A percentile compares a stretch with the other conserved stretches of the same genome.
Conservation (phyloP, 108 stramenopile species). For the Nannochloropsis gaditana region DNA sequence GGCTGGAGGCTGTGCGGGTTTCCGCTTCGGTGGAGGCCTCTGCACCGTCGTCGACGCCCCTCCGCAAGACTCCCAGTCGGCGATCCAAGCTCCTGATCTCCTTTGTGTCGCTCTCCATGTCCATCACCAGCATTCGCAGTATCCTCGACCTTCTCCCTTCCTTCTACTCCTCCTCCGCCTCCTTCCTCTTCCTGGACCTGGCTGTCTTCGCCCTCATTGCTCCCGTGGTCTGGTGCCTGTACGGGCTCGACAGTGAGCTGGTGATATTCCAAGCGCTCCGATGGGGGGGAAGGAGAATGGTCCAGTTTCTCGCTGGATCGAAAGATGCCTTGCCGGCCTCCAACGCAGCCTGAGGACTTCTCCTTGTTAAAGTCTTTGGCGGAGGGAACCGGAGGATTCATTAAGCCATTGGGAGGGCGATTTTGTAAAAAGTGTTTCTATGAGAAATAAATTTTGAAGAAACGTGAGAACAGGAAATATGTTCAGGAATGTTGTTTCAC, state of each 20-base stretch:
- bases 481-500: too few species aligned
- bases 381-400: too few species aligned
- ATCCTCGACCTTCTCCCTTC: neutral
- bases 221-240: neutral
- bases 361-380: too few species aligned
- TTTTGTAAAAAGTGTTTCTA: too few species aligned
- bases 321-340: too few species aligned
- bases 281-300: neutral
- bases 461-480: too few species aligned
- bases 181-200: neutral
- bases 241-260: neutral
- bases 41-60: too few species aligned
- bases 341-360: too few species aligned
- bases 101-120: neutral
- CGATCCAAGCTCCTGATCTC: neutral
- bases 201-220: neutral
- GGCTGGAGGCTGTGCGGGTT: neutral
- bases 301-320: too few species aligned
- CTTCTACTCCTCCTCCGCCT: neutral
- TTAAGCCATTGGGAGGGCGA: too few species aligned
- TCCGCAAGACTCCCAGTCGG: neutral
- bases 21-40: too few species aligned
- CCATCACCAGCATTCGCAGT: neutral
- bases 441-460: too few species aligned
- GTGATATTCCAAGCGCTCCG: neutral